Evolutionary conservation across 2,329 filamentous ascomycete species (phyloP), one percentile per base, ranked within the genome.

Genomic region (Colletotrichum scovillei): DNA sequence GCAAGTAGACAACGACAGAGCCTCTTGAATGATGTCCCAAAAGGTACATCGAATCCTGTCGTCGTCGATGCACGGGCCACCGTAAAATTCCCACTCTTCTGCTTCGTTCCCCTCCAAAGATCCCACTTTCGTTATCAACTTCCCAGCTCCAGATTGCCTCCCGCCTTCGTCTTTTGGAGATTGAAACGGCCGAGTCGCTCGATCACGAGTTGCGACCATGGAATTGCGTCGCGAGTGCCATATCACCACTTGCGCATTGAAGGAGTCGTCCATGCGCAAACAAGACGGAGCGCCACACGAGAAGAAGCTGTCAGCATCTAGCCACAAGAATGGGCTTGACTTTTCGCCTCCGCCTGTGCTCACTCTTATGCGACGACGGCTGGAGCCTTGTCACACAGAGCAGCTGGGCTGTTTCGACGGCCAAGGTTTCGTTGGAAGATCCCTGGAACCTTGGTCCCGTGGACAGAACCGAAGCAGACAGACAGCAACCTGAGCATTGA

Each of bases 81-180:
- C 32, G 59, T 6, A 46, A 46, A 69, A 64, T 60, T 46, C 46
- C 66, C 66, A 73, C 66, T 60, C 63, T 53, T 60, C 55, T 22
- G 32, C 32, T 19, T 69, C 38, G 26, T 22, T 42, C 66, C 63
- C 66, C 58, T 59, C 59, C 14, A 59, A 59, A 28, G 35, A 64
- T 59, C 42, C 70, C 66, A 70, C 32, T n/a, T 55, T 69, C 67
- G 53, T 69, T 73, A 69, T 73, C 70, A 52, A 49, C 69, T 72
- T 58, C 38, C 30, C 56, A 60, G 69, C 30, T 53, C 32, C 56
- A 67, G 57, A 57, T 68, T 42, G 53, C 68, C 57, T 63, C 38
- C 35, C n/a, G n/a, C 42, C 42, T 49, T 49, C 42, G 42, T 49
- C 42, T 24, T 24, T 56, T 28, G 22, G 28, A 58, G 56, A 58